Evolutionary conservation across 2,329 filamentous ascomycete species (phyloP), one percentile per base, ranked within the genome.

Genomic region (Geoglossum cookeanum): DNA sequence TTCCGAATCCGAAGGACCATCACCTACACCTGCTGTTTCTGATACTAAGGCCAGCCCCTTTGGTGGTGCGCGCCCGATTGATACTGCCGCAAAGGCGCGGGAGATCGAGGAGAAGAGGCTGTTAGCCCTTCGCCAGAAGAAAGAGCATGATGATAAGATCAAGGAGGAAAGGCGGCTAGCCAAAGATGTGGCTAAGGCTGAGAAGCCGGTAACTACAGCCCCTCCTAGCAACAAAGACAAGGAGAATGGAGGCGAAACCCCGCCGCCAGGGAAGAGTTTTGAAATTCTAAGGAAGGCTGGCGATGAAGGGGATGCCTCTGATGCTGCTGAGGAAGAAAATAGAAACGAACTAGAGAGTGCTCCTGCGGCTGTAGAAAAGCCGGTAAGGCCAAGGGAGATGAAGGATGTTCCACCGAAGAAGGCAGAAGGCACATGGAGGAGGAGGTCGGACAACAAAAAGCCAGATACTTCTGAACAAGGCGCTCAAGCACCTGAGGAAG

Each of bases 21-120:
- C 74, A 8, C 65, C 73, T 55, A n/a, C 73, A 3, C 59, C 70
- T 15, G 66, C 65, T 11, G 64, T 68, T 17, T 67, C 72, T 33
- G 85, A 92, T 65, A 75, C 86, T 47, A 97, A 96, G 75, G 79
- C 89, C 30, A 97, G 85, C 70, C 89, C 89, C 45, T 98, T 98
- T 68, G 92, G 92, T 65, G 90, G 86, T 60, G 92, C 92, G 58
- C 83, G 85, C 61, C 92, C 92, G 57, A 95, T 97, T 64, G 90
- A 98, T 71, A 97, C 91, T 52, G 86, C 87, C 51, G 79, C 89
- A 13, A 83, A 87, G 62, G 91, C 97, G 74, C 84, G 83, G 64
- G 84, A 94, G 69, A 82, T 98, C 58, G 91, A 94, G 65, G 88
- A 95, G 73, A 94, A 88, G 77, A 79, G 85, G 62, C 75, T 85